A percentile compares a stretch with the other conserved stretches of the same genome.
Conservation (phyloP, 306 rosid species). For the Medicago ruthenica region DNA sequence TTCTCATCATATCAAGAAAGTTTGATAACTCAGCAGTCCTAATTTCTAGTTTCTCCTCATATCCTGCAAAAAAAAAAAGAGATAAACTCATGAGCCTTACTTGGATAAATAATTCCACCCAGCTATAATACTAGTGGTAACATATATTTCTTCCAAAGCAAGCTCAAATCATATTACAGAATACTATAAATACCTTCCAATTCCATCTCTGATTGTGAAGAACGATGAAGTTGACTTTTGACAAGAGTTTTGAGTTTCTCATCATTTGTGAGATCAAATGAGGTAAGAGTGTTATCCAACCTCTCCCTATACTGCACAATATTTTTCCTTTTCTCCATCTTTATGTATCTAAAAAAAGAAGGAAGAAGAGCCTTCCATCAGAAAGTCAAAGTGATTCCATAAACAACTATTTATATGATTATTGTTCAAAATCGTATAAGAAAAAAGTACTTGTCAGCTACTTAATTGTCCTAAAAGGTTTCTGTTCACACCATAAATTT, state of each 20-base stretch:
- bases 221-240: conserved; percentile 60
- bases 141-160: conserved; percentile 7
- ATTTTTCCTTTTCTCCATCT: conserved; percentile 64
- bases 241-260: conserved; percentile 66
- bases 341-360: conserved; percentile 45
- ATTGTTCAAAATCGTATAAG: conserved; percentile 39
- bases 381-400: conserved; percentile 16
- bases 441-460: neutral
- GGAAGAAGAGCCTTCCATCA: conserved; percentile 40
- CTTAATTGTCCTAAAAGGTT: neutral
- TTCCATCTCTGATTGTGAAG: conserved; percentile 49
- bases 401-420: conserved; percentile 35
- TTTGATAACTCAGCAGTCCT: conserved; percentile 72
- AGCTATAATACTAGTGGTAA: neutral
- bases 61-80: conserved; percentile 49
- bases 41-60: conserved; percentile 53
- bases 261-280: conserved; percentile 65
- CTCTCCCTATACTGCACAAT: conserved; percentile 83
- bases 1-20: conserved; percentile 89
- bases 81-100: neutral
- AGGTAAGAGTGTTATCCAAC: conserved; percentile 74
- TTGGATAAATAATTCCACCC: neutral
- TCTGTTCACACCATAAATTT: neutral
- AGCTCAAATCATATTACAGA: conserved; percentile 28
- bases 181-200: conserved; percentile 54